Percentiles rank a stretch among this genome's conserved stretches.
phyloP scores from a whole-genome alignment of 495 filamentous ascomycete species.

The Hypoxylon subgilvum region DNA sequence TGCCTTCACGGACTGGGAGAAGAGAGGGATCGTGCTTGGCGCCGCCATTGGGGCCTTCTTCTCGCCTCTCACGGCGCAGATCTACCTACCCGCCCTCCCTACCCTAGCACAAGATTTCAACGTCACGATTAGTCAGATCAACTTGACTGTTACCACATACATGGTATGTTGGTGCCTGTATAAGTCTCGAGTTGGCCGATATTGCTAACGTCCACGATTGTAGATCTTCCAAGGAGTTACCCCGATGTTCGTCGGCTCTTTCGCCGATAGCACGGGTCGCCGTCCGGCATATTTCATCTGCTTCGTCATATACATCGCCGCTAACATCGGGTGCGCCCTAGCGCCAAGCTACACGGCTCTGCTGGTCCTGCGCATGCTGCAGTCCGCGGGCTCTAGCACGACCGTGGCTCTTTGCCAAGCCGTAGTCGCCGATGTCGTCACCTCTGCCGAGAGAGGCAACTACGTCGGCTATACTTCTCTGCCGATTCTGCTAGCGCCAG shows the following conservation, averaged over 20 bases:
- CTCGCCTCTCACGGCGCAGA: conserved; percentile 70
- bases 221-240: conserved; percentile 58
- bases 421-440: conserved; percentile 59
- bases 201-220: not conserved
- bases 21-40: conserved; percentile 65
- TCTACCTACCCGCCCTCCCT: conserved; percentile 76
- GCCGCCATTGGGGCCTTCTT: conserved; percentile 68
- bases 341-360: conserved; percentile 58
- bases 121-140: conserved; percentile 61
- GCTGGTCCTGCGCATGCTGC: conserved; percentile 59
- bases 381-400: conserved; percentile 58
- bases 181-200: conserved; percentile 3
- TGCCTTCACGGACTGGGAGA: conserved; percentile 61
- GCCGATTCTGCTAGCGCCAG: conserved; percentile 45
- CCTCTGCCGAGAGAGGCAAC: conserved; percentile 56
- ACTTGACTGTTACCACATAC: conserved; percentile 68
- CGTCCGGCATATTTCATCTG: conserved; percentile 59
- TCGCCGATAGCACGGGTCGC: conserved; percentile 57
- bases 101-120: conserved; percentile 58
- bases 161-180: conserved; percentile 40
- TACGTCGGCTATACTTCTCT: conserved; percentile 51
- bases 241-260: conserved; percentile 56
- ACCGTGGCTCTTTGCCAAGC: conserved; percentile 58
- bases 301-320: conserved; percentile 59
- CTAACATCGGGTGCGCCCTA: conserved; percentile 60